Evolutionary conservation across 208 protist genomes (phyloP).

Genomic region (Trypanosoma grayi): DNA sequence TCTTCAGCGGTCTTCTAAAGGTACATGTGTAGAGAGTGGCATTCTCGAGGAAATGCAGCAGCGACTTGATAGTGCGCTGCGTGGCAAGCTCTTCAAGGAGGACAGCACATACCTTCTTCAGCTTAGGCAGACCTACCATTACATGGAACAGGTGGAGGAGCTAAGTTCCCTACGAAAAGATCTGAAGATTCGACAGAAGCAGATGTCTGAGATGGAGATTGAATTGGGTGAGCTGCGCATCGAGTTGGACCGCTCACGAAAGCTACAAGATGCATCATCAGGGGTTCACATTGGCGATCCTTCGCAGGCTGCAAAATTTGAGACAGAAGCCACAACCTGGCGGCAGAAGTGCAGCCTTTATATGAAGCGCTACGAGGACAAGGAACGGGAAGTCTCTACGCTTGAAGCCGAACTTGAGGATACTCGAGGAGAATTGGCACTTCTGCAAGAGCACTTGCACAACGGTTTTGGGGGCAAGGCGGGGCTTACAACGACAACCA

Average conservation of each 20-base stretch:
- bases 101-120: slow-evolving; percentile 69
- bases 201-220: slow-evolving; percentile 6
- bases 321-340: slow-evolving; percentile 71
- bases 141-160: slow-evolving; percentile 56
- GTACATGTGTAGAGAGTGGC: slow-evolving; percentile 51
- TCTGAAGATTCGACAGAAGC: slow-evolving; percentile 20
- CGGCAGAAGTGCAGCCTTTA: slow-evolving; percentile 73
- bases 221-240: slow-evolving; percentile 39
- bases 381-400: slow-evolving; percentile 57
- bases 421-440: slow-evolving; percentile 47
- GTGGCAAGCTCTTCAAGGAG: slow-evolving; percentile 72
- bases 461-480: slow-evolving; percentile 25
- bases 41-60: slow-evolving; percentile 57
- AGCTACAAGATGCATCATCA: slow-evolving; percentile 9
- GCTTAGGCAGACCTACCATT: slow-evolving; percentile 59
- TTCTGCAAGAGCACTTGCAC: slow-evolving; percentile 44
- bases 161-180: slow-evolving; percentile 35
- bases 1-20: slow-evolving; percentile 56
- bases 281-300: neutral
- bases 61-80: slow-evolving; percentile 34
- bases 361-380: slow-evolving; percentile 61
- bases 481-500: no score
- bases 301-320: slow-evolving; percentile 39
- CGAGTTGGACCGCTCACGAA: slow-evolving; percentile 47
- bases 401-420: slow-evolving; percentile 75